phyloP scores from a whole-genome alignment of 805 yeast genomes.

The Suhomyces canberraensis region DNA sequence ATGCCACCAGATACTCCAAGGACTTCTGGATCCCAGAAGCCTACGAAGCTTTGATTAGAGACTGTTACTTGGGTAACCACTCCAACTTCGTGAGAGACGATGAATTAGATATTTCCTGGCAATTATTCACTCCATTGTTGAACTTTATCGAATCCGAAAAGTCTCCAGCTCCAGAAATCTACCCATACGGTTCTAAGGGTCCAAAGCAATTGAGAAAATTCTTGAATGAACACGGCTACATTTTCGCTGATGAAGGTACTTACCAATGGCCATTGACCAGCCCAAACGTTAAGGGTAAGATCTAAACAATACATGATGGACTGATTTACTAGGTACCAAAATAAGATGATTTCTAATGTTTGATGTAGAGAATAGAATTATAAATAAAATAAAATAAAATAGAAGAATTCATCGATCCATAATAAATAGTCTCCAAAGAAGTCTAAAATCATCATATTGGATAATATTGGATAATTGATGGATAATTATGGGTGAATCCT shows the following conservation, averaged over 20 bases:
- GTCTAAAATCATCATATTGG: too few species aligned
- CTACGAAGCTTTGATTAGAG: slow-evolving; percentile 91
- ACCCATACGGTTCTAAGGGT: slow-evolving; percentile 91
- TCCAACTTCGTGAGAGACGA: slow-evolving; percentile 98
- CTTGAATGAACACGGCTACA: slow-evolving; percentile 68
- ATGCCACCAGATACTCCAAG: slow-evolving; percentile 68
- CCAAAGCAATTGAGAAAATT: slow-evolving; percentile 64
- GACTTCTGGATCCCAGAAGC: slow-evolving; percentile 97
- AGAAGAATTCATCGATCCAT: too few species aligned
- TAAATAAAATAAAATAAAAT: too few species aligned
- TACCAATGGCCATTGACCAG: slow-evolving; percentile 92
- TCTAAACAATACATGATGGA: slow-evolving; percentile 8
- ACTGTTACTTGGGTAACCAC: slow-evolving; percentile 87
- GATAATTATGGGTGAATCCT: too few species aligned
- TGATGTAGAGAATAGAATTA: too few species aligned
- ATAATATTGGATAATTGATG: too few species aligned
- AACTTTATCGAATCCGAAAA: slow-evolving; percentile 70
- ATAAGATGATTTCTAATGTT: too few species aligned
- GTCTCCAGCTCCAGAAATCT: slow-evolving; percentile 64
- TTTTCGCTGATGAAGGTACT: slow-evolving; percentile 55
- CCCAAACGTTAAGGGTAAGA: slow-evolving; percentile 35
- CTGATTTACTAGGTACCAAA: too few species aligned
- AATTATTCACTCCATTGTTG: slow-evolving; percentile 86
- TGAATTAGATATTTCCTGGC: slow-evolving; percentile 93
- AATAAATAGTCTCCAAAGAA: too few species aligned